Percentiles rank a stretch among this genome's conserved stretches.
Evolutionary conservation across 768 basidiomycete genomes (phyloP).

Genomic region (Pholiota molesta): DNA sequence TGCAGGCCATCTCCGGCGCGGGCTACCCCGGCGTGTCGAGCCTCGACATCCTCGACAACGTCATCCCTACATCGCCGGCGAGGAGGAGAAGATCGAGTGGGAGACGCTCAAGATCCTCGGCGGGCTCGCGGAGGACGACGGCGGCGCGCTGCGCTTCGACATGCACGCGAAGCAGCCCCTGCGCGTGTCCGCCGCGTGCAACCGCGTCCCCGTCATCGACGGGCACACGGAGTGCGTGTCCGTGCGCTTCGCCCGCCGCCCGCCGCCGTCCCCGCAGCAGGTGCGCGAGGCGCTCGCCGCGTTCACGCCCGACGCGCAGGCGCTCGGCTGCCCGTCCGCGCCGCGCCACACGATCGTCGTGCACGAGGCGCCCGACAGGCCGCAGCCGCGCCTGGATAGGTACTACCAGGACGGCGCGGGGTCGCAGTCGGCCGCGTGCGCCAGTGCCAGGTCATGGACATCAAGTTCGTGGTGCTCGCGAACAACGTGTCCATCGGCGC

Average conservation of each 20-base stretch:
- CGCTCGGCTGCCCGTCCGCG: conserved; percentile 80
- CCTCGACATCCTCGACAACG: conserved; percentile 94
- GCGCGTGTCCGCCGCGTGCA: conserved; percentile 91
- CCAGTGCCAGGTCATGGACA: conserved; percentile 89
- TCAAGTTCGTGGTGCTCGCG: conserved; percentile 92
- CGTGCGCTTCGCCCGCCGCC: conserved; percentile 76
- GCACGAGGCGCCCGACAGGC: conserved; percentile 92
- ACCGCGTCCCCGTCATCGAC: conserved; percentile 93
- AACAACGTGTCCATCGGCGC: conserved; percentile 97
- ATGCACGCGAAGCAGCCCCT: conserved; percentile 81
- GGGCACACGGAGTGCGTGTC: conserved; percentile 93
- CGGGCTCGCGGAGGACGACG: conserved; percentile 61
- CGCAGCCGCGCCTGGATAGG: conserved; percentile 92
- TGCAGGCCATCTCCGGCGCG: conserved; percentile 97
- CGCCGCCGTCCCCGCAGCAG: conserved; percentile 85
- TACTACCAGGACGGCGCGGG: conserved; percentile 90
- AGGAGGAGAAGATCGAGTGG: conserved; percentile 99
- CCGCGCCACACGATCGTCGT: conserved; percentile 85
- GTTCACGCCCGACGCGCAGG: conserved; percentile 78
- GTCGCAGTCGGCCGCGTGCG: conserved; percentile 91
- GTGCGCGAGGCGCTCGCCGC: conserved; percentile 78
- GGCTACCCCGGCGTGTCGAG: conserved; percentile 95
- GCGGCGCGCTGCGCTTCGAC: conserved; percentile 68
- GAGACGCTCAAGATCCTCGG: conserved; percentile 97
- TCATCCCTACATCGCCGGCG: conserved; percentile 94